Evolutionary conservation across 192 early-diverging fungal genomes (phyloP).

Genomic region (Backusella australiensis): DNA sequence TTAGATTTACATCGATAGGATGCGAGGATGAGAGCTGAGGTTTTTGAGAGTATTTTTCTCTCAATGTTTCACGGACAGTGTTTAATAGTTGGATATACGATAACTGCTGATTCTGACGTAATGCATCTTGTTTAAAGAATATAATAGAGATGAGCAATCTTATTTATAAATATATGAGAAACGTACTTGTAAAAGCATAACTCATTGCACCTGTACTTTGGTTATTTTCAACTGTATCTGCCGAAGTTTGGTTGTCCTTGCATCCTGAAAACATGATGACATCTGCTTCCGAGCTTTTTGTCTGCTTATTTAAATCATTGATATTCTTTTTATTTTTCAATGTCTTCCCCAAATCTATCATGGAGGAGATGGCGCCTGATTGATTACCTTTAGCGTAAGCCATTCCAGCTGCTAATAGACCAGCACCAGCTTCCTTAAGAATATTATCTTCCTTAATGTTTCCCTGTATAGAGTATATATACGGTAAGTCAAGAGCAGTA

Average conservation of each 20-base stretch:
- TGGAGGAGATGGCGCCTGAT: conserved; percentile 33
- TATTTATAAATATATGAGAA: not conserved
- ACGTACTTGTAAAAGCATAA: conserved; percentile 64
- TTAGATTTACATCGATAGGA: conserved; percentile 45
- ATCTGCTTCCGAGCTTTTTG: conserved; percentile 56
- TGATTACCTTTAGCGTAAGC: conserved; percentile 51
- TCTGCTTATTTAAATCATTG: conserved; percentile 15
- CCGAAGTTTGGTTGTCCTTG: conserved; percentile 78
- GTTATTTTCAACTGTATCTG: conserved; percentile 63
- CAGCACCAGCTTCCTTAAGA: conserved; percentile 42
- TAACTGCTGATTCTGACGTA: conserved; percentile 54
- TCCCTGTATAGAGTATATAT: conserved; percentile 71
- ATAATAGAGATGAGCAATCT: not conserved
- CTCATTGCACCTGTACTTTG: conserved; percentile 72
- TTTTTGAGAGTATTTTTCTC: conserved; percentile 64
- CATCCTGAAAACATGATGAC: conserved; percentile 83
- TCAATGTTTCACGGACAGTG: conserved; percentile 61
- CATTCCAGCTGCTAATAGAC: conserved; percentile 43
- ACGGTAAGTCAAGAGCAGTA: conserved; percentile 78
- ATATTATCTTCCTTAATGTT: conserved; percentile 47
- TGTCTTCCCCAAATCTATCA: conserved; percentile 46
- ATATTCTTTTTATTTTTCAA: conserved; percentile 37
- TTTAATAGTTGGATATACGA: conserved; percentile 72
- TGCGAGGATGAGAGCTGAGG: conserved; percentile 72
- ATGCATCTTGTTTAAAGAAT: conserved; percentile 19